phyloP scores from a whole-genome alignment of 805 yeast genomes.

The Candida orba region DNA sequence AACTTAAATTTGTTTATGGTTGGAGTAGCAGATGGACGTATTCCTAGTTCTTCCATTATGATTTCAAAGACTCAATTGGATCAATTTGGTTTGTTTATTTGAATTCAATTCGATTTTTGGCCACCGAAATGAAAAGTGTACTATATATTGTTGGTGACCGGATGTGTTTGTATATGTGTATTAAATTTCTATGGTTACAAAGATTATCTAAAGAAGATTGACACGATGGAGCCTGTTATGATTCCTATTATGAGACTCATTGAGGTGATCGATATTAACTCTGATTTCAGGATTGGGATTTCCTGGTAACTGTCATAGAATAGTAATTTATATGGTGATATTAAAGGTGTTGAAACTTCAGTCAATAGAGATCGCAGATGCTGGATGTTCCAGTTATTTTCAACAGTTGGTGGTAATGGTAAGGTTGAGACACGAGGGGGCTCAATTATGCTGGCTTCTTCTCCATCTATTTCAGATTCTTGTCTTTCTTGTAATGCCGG shows the following conservation, averaged over 20 bases:
- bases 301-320: constrained; percentile 4
- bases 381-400: not conserved
- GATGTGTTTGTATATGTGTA: too few species aligned
- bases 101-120: constrained; percentile 5
- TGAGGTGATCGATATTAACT: constrained; percentile 2
- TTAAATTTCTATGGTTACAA: too few species aligned
- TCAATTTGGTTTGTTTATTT: not conserved
- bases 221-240: constrained; percentile 6
- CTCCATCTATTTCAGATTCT: constrained; percentile 17
- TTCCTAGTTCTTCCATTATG: constrained; percentile 59
- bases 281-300: not conserved
- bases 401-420: constrained; percentile 10
- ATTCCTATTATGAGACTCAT: constrained; percentile 7
- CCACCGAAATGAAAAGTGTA: constrained; percentile 14
- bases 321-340: constrained; percentile 10
- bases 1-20: constrained; percentile 27
- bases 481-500: constrained; percentile 14
- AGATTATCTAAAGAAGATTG: not conserved
- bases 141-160: too few species aligned
- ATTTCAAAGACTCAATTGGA: not conserved
- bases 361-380: not conserved
- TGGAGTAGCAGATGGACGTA: constrained; percentile 29
- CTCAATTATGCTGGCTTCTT: constrained; percentile 9
- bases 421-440: constrained; percentile 14
- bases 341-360: constrained; percentile 3